Evolutionary conservation across 768 basidiomycete species (phyloP).

Genomic region (Hygrophoropsis aurantiaca): DNA sequence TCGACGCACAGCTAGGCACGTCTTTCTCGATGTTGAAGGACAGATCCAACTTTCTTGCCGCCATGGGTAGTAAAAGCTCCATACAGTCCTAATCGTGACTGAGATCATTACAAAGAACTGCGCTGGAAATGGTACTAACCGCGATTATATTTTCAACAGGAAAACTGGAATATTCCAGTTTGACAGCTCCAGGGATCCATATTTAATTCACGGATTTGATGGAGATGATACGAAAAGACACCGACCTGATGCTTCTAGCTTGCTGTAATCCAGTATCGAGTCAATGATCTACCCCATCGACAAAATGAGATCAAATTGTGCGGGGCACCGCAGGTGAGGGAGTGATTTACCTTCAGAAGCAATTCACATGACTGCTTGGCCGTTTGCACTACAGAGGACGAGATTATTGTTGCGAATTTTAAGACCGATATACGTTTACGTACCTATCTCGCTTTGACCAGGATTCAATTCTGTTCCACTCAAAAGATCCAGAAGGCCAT

Average conservation of each 20-base stretch:
- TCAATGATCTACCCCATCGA: constrained; percentile 61
- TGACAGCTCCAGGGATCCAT: constrained; percentile 47
- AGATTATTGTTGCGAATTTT: constrained; percentile 2
- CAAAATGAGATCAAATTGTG: not conserved
- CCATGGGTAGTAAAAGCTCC: constrained; percentile 74
- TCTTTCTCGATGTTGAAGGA: constrained; percentile 69
- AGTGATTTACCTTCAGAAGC: constrained; percentile 54
- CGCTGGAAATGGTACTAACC: constrained; percentile 33
- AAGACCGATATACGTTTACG: constrained; percentile 1
- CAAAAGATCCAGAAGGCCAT: constrained; percentile 72
- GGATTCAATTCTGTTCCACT: constrained; percentile 69
- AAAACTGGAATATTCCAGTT: constrained; percentile 67
- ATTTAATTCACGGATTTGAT: not conserved
- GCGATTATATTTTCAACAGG: constrained; percentile 72
- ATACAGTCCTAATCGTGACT: constrained; percentile 57
- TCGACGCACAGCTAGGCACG: constrained; percentile 58
- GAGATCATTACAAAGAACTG: not conserved
- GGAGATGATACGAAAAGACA: not conserved
- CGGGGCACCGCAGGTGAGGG: too few species aligned
- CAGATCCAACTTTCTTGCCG: constrained; percentile 70
- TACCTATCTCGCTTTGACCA: constrained; percentile 71
- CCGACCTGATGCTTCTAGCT: constrained; percentile 70
- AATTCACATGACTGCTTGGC: constrained; percentile 79
- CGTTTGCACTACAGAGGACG: constrained; percentile 54
- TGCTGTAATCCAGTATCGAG: constrained; percentile 78